Percentiles rank a stretch among this genome's conserved stretches.
phyloP scores from a whole-genome alignment of 441 rosid genomes.

The Gossypium davidsonii region DNA sequence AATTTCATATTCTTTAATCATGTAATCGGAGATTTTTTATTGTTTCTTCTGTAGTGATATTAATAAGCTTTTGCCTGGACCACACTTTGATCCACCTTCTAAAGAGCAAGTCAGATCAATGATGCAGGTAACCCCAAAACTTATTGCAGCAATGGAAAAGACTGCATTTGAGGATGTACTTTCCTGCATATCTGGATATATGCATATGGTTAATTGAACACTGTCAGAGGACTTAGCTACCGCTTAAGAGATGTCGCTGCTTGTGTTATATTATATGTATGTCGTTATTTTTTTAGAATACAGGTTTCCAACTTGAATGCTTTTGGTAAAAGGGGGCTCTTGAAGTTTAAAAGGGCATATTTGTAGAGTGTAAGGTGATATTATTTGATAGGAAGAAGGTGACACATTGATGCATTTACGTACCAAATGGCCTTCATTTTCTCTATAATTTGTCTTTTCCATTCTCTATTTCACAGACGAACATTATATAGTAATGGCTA shows the following conservation, averaged over 20 bases:
- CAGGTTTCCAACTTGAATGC: neutral
- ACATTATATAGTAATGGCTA: neutral
- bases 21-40: neutral
- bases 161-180: neutral
- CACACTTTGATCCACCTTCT: constrained; percentile 93
- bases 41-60: constrained; percentile 51
- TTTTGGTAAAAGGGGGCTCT: neutral
- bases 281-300: neutral
- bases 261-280: neutral
- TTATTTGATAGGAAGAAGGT: neutral
- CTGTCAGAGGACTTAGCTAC: neutral
- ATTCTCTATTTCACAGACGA: no score
- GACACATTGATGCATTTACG: neutral
- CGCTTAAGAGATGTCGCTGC: neutral
- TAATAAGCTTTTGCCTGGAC: constrained; percentile 84
- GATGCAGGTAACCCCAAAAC: constrained; percentile 43
- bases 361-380: neutral
- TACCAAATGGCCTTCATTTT: no score
- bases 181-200: neutral
- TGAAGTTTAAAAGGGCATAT: neutral
- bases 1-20: neutral
- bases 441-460: neutral
- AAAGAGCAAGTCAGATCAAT: constrained; percentile 49
- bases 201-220: neutral
- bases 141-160: neutral